Conservation (phyloP, 1,284 basidiomycete genomes). For the Butyriboletus appendiculatus region DNA sequence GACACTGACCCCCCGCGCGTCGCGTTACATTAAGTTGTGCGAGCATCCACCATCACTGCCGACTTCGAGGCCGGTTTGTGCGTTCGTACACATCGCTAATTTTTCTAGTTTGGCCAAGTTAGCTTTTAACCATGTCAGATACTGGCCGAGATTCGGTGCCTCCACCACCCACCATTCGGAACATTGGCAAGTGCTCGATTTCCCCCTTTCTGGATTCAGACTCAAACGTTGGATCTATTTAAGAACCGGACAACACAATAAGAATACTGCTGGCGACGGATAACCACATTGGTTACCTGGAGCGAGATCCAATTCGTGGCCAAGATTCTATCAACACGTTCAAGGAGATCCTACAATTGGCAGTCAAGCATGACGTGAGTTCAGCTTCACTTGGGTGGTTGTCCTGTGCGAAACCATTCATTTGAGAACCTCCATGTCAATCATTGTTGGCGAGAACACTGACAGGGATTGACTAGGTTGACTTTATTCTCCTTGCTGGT, state of each 20-base stretch:
- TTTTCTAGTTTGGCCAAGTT: neutral
- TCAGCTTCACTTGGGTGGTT: neutral
- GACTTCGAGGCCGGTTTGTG: neutral
- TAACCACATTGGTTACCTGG: slow-evolving; percentile 95
- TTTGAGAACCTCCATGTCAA: neutral
- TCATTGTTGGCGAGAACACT: slow-evolving; percentile 35
- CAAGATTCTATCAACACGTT: slow-evolving; percentile 97
- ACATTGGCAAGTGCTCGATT: slow-evolving; percentile 38
- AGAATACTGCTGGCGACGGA: slow-evolving; percentile 90
- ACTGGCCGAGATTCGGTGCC: slow-evolving; percentile 21
- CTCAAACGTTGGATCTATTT: slow-evolving; percentile 4
- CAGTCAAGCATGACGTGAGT: slow-evolving; percentile 82
- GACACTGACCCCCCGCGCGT: neutral
- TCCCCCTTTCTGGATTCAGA: neutral
- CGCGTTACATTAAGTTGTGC: neutral
- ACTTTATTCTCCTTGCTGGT: slow-evolving; percentile 88
- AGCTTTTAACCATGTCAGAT: slow-evolving; percentile 26
- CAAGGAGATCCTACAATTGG: slow-evolving; percentile 90
- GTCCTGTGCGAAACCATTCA: neutral
- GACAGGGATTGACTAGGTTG: slow-evolving; percentile 58
- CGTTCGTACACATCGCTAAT: neutral
- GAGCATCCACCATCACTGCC: neutral
- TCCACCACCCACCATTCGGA: slow-evolving; percentile 37
- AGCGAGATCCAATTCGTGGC: slow-evolving; percentile 93
- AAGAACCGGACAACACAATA: slow-evolving; percentile 70